These are phyloP conservation scores for Cutaneotrichosporon cutaneum DNA, from an alignment of 1,284 basidiomycete species.

Conservation along the genomic window DNA sequence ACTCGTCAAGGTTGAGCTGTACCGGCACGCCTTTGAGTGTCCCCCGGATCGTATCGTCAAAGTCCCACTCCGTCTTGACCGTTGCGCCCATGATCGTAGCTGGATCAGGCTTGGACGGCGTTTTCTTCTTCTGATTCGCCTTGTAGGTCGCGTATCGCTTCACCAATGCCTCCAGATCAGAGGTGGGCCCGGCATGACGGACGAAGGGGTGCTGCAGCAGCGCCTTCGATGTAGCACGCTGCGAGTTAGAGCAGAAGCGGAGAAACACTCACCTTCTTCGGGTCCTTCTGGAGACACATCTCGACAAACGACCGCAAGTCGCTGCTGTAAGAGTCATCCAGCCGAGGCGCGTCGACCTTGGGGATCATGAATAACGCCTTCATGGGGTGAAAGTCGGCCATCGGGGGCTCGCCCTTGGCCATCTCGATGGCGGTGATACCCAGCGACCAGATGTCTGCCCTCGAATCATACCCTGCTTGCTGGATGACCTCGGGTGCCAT, in stretches of 20 bases:
- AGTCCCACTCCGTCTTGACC: conserved; percentile 89
- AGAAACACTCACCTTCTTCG: conserved; percentile 60
- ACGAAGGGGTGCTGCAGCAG: conserved; percentile 92
- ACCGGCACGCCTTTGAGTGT: conserved; percentile 70
- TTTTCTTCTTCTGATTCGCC: conserved; percentile 60
- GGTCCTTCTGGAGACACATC: conserved; percentile 89
- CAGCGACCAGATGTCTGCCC: conserved; percentile 95
- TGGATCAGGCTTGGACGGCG: conserved; percentile 47
- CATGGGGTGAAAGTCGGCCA: conserved; percentile 83
- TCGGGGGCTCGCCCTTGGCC: conserved; percentile 88
- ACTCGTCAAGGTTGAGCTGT: conserved; percentile 55
- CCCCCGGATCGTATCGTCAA: conserved; percentile 61
- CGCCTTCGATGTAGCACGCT: conserved; percentile 88
- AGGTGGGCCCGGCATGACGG: conserved; percentile 73
- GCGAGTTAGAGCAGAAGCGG: conserved; percentile 5
- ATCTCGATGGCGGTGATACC: conserved; percentile 95
- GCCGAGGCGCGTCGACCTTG: conserved; percentile 77
- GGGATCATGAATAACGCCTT: conserved; percentile 90
- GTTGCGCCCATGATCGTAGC: conserved; percentile 53
- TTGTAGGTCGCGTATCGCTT: conserved; percentile 64
- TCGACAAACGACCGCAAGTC: conserved; percentile 92
- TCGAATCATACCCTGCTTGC: conserved; percentile 93
- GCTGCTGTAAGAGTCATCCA: conserved; percentile 63
- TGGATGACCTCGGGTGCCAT: conserved; percentile 99
- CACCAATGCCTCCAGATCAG: conserved; percentile 78